These are phyloP conservation scores for Epithemia pelagica DNA, from an alignment of 108 stramenopile genomes.

Conservation along the genomic window DNA sequence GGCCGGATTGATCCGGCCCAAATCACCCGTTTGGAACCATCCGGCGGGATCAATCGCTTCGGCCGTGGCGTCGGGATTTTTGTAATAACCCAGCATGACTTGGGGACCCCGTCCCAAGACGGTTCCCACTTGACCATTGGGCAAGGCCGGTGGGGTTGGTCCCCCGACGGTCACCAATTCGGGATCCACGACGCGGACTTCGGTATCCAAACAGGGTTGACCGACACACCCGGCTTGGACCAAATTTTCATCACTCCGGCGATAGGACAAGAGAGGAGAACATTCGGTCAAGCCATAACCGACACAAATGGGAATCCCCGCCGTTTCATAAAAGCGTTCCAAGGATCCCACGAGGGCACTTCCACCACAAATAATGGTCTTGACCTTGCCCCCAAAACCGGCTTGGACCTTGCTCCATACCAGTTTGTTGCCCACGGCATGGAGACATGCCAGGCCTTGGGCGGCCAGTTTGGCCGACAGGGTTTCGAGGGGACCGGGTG, in stretches of 20 bases:
- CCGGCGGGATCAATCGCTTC: conserved; percentile 73
- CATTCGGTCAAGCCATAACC: conserved; percentile 93
- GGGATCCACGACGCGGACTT: conserved; percentile 73
- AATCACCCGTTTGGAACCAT: conserved; percentile 90
- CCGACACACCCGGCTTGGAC: conserved; percentile 79
- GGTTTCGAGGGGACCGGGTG: conserved; percentile 36
- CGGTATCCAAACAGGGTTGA: conserved; percentile 60
- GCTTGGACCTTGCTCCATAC: conserved; percentile 88
- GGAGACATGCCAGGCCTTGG: conserved; percentile 53
- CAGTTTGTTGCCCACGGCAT: conserved; percentile 82
- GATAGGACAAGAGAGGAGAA: conserved; percentile 66
- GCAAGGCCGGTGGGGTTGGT: conserved; percentile 43
- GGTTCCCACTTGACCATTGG: conserved; percentile 54
- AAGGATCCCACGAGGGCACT: conserved; percentile 80
- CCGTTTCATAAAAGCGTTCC: conserved; percentile 86
- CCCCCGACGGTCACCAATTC: conserved; percentile 26
- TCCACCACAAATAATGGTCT: conserved; percentile 83
- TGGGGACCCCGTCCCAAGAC: conserved; percentile 80
- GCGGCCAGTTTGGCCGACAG: conserved; percentile 45
- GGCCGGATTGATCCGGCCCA: conserved; percentile 79
- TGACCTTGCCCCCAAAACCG: conserved; percentile 86
- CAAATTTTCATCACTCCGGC: conserved; percentile 64
- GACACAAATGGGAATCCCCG: conserved; percentile 73
- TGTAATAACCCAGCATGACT: conserved; percentile 89
- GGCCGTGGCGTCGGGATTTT: conserved; percentile 73